Evolutionary conservation across 306 rosid species (phyloP).

Genomic region (Adenanthera pavonina): DNA sequence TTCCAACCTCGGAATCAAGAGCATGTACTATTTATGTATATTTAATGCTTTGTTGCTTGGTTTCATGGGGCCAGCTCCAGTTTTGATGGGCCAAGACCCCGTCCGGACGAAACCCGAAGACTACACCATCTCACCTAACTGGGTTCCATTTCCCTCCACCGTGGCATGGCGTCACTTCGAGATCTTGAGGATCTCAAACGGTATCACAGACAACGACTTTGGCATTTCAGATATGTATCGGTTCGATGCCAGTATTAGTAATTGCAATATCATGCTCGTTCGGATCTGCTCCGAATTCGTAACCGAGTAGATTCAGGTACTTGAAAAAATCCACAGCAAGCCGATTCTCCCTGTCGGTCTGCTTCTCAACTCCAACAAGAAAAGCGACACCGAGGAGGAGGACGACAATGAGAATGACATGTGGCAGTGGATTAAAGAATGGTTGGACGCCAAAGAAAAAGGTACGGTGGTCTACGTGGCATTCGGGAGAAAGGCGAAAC

Average conservation of each 20-base stretch:
- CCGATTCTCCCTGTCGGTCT: conserved; percentile 26
- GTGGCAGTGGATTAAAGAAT: neutral
- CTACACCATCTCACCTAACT: conserved; percentile 25
- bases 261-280: conserved; percentile 10
- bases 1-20: conserved; percentile 24
- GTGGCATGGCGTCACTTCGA: conserved; percentile 38
- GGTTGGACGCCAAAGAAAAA: neutral
- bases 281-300: conserved; percentile 5
- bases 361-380: conserved; percentile 6
- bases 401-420: neutral
- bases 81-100: neutral
- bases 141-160: conserved; percentile 39
- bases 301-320: conserved; percentile 32
- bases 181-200: neutral
- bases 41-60: neutral
- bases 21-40: conserved; percentile 36
- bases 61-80: conserved; percentile 12
- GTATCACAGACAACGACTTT: neutral
- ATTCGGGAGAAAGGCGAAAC: conserved; percentile 48
- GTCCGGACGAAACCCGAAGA: conserved; percentile 38
- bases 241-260: neutral
- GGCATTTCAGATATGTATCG: conserved; percentile 32
- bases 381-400: conserved; percentile 25
- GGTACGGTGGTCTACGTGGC: conserved; percentile 37
- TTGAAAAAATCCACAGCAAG: conserved; percentile 4